Percentiles rank a stretch among this genome's conserved stretches.
Conservation (phyloP, 345 rosid genomes). For the Populus euphratica region DNA sequence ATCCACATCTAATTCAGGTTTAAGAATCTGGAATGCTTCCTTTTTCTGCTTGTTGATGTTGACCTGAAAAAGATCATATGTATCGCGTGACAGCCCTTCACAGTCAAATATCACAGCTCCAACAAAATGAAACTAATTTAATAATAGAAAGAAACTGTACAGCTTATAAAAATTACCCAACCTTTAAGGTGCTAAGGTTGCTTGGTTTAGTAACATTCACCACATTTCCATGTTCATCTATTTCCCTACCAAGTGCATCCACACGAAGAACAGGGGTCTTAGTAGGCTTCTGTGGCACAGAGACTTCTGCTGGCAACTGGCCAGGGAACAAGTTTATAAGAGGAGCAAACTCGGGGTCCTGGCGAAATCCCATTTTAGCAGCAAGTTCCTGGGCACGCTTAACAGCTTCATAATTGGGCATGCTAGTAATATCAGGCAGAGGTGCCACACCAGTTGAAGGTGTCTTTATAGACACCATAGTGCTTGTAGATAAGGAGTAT, state of each 20-base stretch:
- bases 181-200: conserved; percentile 96
- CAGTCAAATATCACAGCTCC: not conserved
- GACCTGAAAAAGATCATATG: conserved; percentile 49
- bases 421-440: conserved; percentile 39
- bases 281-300: conserved; percentile 69
- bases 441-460: conserved; percentile 31
- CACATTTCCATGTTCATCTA: conserved; percentile 89
- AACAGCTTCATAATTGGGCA: conserved; percentile 71
- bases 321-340: conserved; percentile 71
- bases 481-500: conserved; percentile 16
- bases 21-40: conserved; percentile 92
- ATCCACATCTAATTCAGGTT: conserved; percentile 84
- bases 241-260: conserved; percentile 94
- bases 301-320: conserved; percentile 49
- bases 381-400: conserved; percentile 88
- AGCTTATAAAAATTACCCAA: conserved; percentile 20
- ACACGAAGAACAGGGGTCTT: conserved; percentile 86
- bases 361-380: conserved; percentile 76
- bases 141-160: not conserved
- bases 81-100: not conserved
- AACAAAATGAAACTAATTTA: not conserved
- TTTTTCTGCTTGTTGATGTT: conserved; percentile 96
- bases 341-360: conserved; percentile 73
- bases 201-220: conserved; percentile 77
- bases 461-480: conserved; percentile 33